These are phyloP conservation scores for Cystobasidium sp. DNA, from an alignment of 1,284 basidiomycete genomes.

Conservation along the genomic window DNA sequence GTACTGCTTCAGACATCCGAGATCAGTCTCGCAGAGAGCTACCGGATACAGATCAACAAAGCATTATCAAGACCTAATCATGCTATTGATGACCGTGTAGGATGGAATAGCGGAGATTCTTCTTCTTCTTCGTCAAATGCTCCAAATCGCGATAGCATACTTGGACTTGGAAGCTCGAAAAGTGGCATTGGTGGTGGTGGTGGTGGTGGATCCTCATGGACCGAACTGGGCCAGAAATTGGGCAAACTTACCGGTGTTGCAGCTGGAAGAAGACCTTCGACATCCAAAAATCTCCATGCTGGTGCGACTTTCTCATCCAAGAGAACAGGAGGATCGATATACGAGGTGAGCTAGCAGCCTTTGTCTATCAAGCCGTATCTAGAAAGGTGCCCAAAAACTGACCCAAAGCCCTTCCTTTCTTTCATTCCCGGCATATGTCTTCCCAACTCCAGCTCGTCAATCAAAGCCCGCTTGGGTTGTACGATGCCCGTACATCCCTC, in stretches of 20 bases:
- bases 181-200: neutral
- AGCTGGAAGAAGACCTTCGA: constrained; percentile 4
- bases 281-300: neutral
- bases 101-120: constrained; percentile 5
- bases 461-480: constrained; percentile 46
- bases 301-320: constrained; percentile 1
- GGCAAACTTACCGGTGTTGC: constrained; percentile 27
- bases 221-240: constrained; percentile 22
- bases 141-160: constrained; percentile 31
- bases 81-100: constrained; percentile 33
- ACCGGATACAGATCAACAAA: constrained; percentile 10
- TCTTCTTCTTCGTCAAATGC: neutral
- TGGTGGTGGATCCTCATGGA: constrained; percentile 6
- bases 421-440: neutral
- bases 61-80: neutral
- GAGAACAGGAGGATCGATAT: constrained; percentile 28
- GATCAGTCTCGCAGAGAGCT: constrained; percentile 19
- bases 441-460: constrained; percentile 46
- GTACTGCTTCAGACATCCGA: constrained; percentile 16
- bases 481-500: constrained; percentile 48
- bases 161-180: constrained; percentile 14
- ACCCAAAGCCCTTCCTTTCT: constrained; percentile 1
- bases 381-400: neutral
- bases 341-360: constrained; percentile 16
- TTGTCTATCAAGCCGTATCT: neutral